phyloP scores from a whole-genome alignment of 306 rosid species.

The Pyrus pyrifolia region DNA sequence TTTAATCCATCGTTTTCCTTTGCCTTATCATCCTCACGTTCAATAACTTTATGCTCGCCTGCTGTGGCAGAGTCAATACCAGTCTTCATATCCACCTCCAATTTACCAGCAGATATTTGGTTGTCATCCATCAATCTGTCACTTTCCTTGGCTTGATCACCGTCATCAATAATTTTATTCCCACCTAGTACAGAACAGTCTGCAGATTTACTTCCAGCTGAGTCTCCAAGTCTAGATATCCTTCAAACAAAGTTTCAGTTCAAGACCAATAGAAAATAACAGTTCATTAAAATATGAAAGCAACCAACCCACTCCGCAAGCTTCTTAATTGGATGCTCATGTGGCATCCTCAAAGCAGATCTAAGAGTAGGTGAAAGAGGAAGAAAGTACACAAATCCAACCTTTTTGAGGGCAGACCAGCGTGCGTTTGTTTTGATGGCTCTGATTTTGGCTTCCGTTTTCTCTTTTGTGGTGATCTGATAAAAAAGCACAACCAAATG shows the following conservation, averaged over 20 bases:
- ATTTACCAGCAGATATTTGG: slow-evolving; percentile 11
- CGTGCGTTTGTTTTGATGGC: slow-evolving; percentile 13
- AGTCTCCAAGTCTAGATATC: slow-evolving; percentile 19
- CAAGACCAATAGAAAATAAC: neutral
- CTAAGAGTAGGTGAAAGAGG: slow-evolving; percentile 2
- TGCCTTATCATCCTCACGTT: slow-evolving; percentile 5
- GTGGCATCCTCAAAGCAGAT: neutral
- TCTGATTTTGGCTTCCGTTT: slow-evolving; percentile 13
- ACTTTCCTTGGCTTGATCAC: slow-evolving; percentile 9
- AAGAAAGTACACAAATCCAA: slow-evolving; percentile 3
- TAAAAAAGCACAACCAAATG: slow-evolving; percentile 20
- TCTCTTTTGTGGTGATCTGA: slow-evolving; percentile 33
- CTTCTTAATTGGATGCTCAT: neutral
- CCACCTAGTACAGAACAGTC: slow-evolving; percentile 1
- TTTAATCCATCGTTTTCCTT: neutral
- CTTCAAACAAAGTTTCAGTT: slow-evolving; percentile 13
- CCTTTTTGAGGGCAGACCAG: slow-evolving; percentile 19
- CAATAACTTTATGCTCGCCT: slow-evolving; percentile 9
- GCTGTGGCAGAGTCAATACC: neutral
- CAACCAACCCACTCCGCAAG: neutral
- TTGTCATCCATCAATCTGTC: neutral
- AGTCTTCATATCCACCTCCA: slow-evolving; percentile 15
- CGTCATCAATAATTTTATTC: slow-evolving; percentile 6
- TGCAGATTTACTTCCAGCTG: slow-evolving; percentile 12
- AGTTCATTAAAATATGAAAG: neutral